Evolutionary conservation across 768 basidiomycete species (phyloP).

Genomic region (Terana coerulea): DNA sequence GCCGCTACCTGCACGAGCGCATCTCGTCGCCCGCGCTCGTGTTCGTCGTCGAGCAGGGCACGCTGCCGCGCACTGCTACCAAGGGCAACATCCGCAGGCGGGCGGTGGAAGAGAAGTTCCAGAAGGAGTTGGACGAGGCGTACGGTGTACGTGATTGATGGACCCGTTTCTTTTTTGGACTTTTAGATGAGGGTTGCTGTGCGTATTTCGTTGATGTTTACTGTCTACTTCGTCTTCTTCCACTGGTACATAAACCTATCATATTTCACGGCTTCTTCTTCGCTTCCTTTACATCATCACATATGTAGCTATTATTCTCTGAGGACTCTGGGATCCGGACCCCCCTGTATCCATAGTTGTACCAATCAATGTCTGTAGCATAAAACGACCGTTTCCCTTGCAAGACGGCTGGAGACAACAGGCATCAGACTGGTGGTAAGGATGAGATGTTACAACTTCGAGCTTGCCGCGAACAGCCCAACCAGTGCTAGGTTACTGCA

Average conservation of each 20-base stretch:
- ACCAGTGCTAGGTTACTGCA: no score
- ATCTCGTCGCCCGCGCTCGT: conserved; percentile 63
- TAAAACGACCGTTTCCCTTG: no score
- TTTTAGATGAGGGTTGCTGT: no score
- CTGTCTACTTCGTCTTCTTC: no score
- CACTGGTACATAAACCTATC: no score
- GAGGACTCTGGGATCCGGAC: neutral
- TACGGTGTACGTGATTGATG: conserved; percentile 5
- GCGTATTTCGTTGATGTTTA: no score
- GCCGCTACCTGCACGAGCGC: conserved; percentile 77
- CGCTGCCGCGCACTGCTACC: conserved; percentile 73
- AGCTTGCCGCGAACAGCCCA: no score
- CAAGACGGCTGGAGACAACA: no score
- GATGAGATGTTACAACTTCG: no score
- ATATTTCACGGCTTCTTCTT: neutral
- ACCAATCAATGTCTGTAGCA: neutral
- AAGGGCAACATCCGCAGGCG: conserved; percentile 80
- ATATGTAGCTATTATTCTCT: neutral
- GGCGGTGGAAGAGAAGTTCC: conserved; percentile 69
- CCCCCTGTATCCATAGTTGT: neutral
- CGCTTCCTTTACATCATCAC: neutral
- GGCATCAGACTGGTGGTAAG: no score
- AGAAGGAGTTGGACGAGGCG: conserved; percentile 44
- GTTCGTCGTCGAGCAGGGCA: conserved; percentile 58
- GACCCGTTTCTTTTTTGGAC: neutral